A percentile compares a stretch with the other conserved stretches of the same genome.
phyloP scores from a whole-genome alignment of 306 rosid genomes.

The Psophocarpus tetragonolobus region DNA sequence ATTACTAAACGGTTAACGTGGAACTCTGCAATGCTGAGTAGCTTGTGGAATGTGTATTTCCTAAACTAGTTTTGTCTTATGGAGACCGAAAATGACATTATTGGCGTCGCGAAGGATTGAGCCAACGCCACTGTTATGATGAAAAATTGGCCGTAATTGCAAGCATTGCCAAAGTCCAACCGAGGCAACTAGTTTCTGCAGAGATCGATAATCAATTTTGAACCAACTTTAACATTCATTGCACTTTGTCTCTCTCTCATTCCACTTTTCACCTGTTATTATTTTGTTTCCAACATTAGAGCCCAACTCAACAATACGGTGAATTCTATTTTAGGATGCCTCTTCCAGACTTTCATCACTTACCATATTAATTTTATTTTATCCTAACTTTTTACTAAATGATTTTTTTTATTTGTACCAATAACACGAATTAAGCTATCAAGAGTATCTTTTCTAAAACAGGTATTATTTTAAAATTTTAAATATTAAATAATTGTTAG shows the following conservation, averaged over 20 bases:
- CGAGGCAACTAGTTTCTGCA: neutral
- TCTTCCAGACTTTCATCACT: too few relatives aligned
- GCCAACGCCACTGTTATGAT: neutral
- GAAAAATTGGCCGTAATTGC: neutral
- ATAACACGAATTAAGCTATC: too few relatives aligned
- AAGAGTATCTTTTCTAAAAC: too few relatives aligned
- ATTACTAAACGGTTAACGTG: neutral
- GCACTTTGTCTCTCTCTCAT: neutral
- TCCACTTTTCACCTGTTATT: too few relatives aligned
- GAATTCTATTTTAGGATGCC: too few relatives aligned
- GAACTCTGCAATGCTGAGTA: neutral
- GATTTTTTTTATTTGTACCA: too few relatives aligned
- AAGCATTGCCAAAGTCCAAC: neutral
- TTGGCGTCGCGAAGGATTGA: neutral
- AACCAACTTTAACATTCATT: neutral
- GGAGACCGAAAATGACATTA: neutral
- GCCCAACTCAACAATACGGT: too few relatives aligned
- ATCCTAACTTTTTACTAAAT: too few relatives aligned
- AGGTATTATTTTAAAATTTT: too few relatives aligned
- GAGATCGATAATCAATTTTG: neutral
- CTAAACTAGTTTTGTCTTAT: neutral
- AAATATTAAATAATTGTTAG: too few relatives aligned
- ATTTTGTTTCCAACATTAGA: too few relatives aligned
- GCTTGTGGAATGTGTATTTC: neutral
- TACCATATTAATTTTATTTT: too few relatives aligned